Evolutionary conservation across 2,329 filamentous ascomycete species (phyloP), one percentile per base, ranked within the genome.

Genomic region (Ophiostoma australiae): DNA sequence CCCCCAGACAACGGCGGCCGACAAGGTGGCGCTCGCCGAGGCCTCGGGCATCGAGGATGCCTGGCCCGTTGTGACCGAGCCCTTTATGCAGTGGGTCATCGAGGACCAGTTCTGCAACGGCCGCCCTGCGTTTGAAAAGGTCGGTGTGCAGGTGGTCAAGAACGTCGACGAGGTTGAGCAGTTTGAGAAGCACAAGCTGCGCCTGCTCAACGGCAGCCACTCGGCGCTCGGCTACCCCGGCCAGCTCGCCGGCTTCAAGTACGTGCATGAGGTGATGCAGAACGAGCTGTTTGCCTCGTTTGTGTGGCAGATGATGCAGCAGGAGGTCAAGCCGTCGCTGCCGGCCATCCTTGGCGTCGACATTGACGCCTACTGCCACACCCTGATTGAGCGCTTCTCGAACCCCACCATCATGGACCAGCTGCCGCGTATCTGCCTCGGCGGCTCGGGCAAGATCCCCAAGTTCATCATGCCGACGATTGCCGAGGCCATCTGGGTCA

Each of bases 331-430:
- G 79, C 84, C 84, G 0, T 78, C 84, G 20, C 78, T 86, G 48
- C 84, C 84, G 31, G 80, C 80, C 8, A 86, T 86, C 52, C 79
- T 80, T 0, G 84, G 83, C 52, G 83, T 85, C 72, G 77, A 84
- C 74, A 82, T 86, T 69, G 83, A 86, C 74, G 74, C 82, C 74
- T 86, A 86, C 78, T 84, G 83, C 80, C 78, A 81, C 72, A 85
- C 83, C 0, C 81, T 86, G 65, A 81, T 86, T 72, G 83, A 84
- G 77, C 84, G 84, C 52, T 86, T 86, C 79, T 82, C 82, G 76
- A 86, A 86, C 82, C 83, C 84, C 0, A 85, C 84, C 70, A 85
- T 86, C 75, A 84, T 82, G 83, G 84, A 86, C 72, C 83, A 85
- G 78, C 79, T 86, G 70, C 81, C 83, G 55, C 84, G 84, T 52